Percentiles rank a stretch among this genome's conserved stretches.
phyloP scores from a whole-genome alignment of 2,329 filamentous ascomycete species.

The Endoconidiophora polonica region DNA sequence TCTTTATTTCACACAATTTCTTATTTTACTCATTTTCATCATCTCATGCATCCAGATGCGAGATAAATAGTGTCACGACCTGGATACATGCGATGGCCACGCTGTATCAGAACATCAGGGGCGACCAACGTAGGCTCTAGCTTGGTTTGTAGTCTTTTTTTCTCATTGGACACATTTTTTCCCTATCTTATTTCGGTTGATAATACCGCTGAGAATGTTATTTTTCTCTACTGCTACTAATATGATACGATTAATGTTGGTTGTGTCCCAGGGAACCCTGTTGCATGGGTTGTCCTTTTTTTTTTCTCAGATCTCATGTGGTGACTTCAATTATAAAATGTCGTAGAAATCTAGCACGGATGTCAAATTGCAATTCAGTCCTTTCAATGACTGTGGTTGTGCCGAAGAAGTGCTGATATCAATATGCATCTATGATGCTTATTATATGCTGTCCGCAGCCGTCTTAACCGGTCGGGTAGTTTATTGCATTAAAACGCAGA shows the following conservation, averaged over 20 bases:
- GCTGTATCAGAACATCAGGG: too few relatives aligned
- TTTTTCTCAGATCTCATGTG: background rate
- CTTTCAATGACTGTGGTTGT: constrained; percentile 73
- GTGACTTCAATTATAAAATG: background rate
- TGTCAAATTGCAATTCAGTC: constrained; percentile 99
- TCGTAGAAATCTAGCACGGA: constrained; percentile 53
- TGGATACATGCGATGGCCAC: background rate
- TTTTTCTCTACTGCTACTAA: constrained; percentile 12
- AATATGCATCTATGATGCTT: constrained; percentile 18
- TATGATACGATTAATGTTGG: constrained; percentile 4
- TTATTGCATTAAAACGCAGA: too few relatives aligned
- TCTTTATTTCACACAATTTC: background rate
- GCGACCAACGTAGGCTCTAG: background rate
- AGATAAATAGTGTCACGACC: background rate
- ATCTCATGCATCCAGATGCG: background rate
- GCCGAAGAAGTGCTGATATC: constrained; percentile 98
- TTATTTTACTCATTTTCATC: constrained; percentile 4
- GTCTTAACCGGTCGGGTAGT: too few relatives aligned
- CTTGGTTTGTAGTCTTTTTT: background rate
- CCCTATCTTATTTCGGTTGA: too few relatives aligned
- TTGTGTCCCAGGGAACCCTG: background rate
- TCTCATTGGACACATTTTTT: background rate
- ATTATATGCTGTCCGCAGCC: too few relatives aligned
- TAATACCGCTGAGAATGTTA: too few relatives aligned
- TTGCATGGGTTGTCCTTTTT: background rate